Percentiles rank a stretch among this genome's conserved stretches.
phyloP scores from a whole-genome alignment of 169 alveolate genomes.

The Plasmodium gonderi region DNA sequence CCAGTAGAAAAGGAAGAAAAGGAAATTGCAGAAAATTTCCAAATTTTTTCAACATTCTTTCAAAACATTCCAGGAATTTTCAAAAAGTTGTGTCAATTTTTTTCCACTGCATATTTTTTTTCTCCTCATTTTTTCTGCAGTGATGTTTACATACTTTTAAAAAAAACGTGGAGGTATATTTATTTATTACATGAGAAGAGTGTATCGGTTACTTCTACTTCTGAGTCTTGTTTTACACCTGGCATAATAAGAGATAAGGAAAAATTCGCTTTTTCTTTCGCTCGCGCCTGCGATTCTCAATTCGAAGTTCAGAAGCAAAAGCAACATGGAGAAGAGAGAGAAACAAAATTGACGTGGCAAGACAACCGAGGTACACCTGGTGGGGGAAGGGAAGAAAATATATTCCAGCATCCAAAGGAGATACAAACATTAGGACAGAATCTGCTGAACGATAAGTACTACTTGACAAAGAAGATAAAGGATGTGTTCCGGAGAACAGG shows the following conservation, averaged over 20 bases:
- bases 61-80: background rate
- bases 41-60: background rate
- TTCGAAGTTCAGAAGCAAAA: too few relatives aligned
- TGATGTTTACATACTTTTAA: background rate
- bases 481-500: conserved; percentile 9
- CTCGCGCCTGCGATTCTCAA: too few relatives aligned
- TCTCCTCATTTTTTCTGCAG: background rate
- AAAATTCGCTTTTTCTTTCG: background rate
- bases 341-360: too few relatives aligned
- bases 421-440: background rate
- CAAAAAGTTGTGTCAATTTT: background rate
- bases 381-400: too few relatives aligned
- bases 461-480: conserved; percentile 59
- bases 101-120: background rate
- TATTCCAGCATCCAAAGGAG: background rate
- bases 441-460: conserved; percentile 25
- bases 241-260: background rate
- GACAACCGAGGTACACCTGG: too few relatives aligned
- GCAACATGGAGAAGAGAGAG: too few relatives aligned
- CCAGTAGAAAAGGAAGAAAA: background rate
- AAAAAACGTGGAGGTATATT: background rate
- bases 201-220: background rate
- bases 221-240: background rate
- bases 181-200: background rate
- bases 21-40: background rate